Evolutionary conservation across 805 yeast genomes (phyloP), one percentile per base, ranked within the genome.

Genomic region (Saturnispora besseyi): DNA sequence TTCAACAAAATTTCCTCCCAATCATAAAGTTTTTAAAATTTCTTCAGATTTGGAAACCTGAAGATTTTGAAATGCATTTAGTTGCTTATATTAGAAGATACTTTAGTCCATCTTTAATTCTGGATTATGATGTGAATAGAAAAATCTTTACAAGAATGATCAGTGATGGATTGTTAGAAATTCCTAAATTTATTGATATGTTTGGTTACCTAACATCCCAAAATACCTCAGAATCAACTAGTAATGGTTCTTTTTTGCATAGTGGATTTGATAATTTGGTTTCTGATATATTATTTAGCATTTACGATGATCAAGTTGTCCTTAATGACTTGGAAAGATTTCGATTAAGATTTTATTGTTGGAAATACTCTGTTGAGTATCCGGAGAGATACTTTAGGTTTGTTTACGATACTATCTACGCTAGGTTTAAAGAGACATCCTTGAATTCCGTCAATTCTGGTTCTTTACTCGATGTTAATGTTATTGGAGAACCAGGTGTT

Each of bases 21-120:
- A 48, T 57, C 11, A 34, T 49, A 3, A 49, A 52, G 10, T 54
- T 63, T 29, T 34, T 65, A 52, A 57, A 50, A 36, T 45, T 51
- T 30, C 48, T 76, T 62, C 60, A 72, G 63, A 52, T 51, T 49
- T 73, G 67, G 79, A 76, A 55, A 59, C 73, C 32, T 51, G 52
- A 48, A 10, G 68, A 64, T 26, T 67, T 67, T 50, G 51, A 50
- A 3, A 57, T 41, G 22, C 51, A 60, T 2, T 21, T 67, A 18
- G 22, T 53, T 3, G 51, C 55, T 21, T 62, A 65, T 53, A 46
- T 66, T 12, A 58, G 52, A 34, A 59, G 61, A 38, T 55, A 58
- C 26, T 51, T 65, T 0, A 50, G 61, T n/a, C 66, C 70, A 1
- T 61, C 68, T 0, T 44, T 67, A 15, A 57, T 66, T 21, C 51